Conservation (phyloP, 768 basidiomycete genomes). For the Tricholoma flavovirens region DNA sequence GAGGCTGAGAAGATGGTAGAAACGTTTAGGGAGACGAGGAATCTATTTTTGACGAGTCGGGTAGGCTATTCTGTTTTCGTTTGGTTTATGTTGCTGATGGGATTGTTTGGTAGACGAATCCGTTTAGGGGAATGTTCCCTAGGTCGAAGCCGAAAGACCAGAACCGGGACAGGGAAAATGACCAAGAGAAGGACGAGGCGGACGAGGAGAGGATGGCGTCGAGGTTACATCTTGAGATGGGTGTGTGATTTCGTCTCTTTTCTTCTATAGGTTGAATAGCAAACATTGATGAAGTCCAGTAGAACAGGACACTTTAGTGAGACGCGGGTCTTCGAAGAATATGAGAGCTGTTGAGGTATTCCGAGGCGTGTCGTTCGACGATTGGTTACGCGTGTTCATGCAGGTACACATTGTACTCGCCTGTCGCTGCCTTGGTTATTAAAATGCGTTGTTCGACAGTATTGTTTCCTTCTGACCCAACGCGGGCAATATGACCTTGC, state of each 20-base stretch:
- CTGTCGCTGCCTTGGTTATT: not conserved
- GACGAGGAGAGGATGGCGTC: constrained; percentile 71
- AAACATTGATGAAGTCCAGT: not conserved
- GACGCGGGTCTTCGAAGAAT: constrained; percentile 32
- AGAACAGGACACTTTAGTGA: constrained; percentile 55
- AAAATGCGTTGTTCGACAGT: constrained; percentile 38
- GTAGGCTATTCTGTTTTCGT: constrained; percentile 37
- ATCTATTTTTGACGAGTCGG: constrained; percentile 72
- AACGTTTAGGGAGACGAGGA: constrained; percentile 81
- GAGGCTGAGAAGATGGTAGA: constrained; percentile 79
- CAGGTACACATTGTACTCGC: constrained; percentile 47
- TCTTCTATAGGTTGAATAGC: not conserved
- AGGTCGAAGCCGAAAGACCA: constrained; percentile 32
- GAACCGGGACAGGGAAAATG: constrained; percentile 26
- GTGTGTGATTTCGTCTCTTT: constrained; percentile 34
- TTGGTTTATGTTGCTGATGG: constrained; percentile 2
- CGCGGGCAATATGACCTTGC: constrained; percentile 60
- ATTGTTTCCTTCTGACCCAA: constrained; percentile 63
- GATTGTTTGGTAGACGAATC: constrained; percentile 32
- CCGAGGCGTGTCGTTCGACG: constrained; percentile 75
- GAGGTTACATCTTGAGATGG: constrained; percentile 69
- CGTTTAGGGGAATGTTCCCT: constrained; percentile 70
- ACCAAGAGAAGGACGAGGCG: constrained; percentile 40
- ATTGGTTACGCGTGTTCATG: constrained; percentile 82
- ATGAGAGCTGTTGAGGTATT: constrained; percentile 56